Percentiles rank a stretch among this genome's conserved stretches.
Conservation (phyloP, 345 rosid species). For the Syzygium aqueum region DNA sequence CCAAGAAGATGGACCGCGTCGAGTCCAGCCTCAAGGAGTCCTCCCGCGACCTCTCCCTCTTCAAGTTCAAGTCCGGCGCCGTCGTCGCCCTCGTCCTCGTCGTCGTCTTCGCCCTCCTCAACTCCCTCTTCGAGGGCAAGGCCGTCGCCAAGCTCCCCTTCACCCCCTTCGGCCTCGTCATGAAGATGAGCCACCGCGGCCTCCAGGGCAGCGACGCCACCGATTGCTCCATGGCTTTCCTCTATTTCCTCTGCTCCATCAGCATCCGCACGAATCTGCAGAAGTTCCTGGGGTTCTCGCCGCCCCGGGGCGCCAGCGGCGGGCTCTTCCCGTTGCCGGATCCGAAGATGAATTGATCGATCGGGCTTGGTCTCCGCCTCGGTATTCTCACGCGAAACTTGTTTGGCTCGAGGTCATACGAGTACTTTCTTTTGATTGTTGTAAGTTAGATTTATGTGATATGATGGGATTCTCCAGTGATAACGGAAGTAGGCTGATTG, state of each 20-base stretch:
- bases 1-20: constrained; percentile 95
- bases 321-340: constrained; percentile 96
- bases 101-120: constrained; percentile 81
- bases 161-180: constrained; percentile 60
- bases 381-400: not conserved
- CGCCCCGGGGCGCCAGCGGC: constrained; percentile 65
- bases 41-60: constrained; percentile 86
- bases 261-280: constrained; percentile 87
- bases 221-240: constrained; percentile 94
- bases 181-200: constrained; percentile 95
- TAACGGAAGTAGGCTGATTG: not conserved
- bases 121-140: constrained; percentile 91
- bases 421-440: not conserved
- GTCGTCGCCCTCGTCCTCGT: constrained; percentile 89
- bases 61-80: constrained; percentile 99
- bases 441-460: not conserved
- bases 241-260: constrained; percentile 76
- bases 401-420: not conserved
- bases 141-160: constrained; percentile 93
- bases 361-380: not conserved
- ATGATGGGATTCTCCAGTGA: not conserved
- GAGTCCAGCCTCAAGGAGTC: constrained; percentile 90
- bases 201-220: constrained; percentile 73
- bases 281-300: constrained; percentile 75
- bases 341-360: constrained; percentile 61